Evolutionary conservation across 768 basidiomycete species (phyloP).

Genomic region (Podaxis mareebaensis): DNA sequence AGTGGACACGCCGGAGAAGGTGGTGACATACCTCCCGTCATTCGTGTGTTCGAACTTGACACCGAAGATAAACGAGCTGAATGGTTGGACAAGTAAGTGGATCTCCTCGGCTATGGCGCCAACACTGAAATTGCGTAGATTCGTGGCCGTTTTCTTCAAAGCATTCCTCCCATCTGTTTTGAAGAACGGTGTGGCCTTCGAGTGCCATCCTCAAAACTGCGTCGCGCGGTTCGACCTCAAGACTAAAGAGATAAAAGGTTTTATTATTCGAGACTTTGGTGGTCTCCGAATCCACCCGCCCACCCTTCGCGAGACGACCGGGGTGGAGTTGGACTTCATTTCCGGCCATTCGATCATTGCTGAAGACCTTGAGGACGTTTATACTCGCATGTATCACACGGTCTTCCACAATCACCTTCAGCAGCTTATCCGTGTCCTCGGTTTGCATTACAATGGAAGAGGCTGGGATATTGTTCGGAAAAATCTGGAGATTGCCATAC

Average conservation of each 20-base stretch:
- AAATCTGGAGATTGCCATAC: conserved; percentile 45
- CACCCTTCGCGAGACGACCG: conserved; percentile 50
- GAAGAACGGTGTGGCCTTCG: conserved; percentile 57
- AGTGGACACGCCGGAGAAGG: conserved; percentile 48
- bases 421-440: conserved; percentile 57
- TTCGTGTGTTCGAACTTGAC: conserved; percentile 51
- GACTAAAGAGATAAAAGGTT: conserved; percentile 51
- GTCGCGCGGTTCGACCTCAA: conserved; percentile 51
- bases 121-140: conserved; percentile 30
- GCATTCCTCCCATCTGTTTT: conserved; percentile 58
- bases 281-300: conserved; percentile 54
- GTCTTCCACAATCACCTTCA: conserved; percentile 62
- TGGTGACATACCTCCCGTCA: conserved; percentile 46
- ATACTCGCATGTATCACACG: conserved; percentile 58
- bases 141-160: conserved; percentile 49
- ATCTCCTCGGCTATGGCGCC: background rate
- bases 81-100: conserved; percentile 51
- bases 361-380: conserved; percentile 52
- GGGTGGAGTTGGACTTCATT: conserved; percentile 47
- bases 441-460: conserved; percentile 54
- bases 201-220: conserved; percentile 62
- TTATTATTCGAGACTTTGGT: conserved; percentile 60
- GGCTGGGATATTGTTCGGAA: conserved; percentile 52
- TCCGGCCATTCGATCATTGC: conserved; percentile 53
- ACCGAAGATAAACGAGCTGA: conserved; percentile 48